phyloP scores from a whole-genome alignment of 2,329 filamentous ascomycete genomes.

The Colletotrichum theobromicola region DNA sequence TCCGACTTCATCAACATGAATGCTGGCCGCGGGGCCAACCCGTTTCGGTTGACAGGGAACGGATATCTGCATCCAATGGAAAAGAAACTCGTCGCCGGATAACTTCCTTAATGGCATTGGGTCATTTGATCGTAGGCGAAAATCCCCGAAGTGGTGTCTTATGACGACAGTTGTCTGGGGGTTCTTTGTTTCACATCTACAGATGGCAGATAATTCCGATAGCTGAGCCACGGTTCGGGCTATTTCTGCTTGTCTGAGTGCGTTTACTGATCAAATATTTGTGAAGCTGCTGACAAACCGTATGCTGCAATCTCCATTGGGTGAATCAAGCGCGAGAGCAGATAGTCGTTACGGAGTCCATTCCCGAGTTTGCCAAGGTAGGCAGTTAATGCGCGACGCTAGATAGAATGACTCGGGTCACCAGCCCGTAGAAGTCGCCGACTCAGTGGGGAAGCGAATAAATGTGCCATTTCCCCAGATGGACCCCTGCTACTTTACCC shows the following conservation, averaged over 20 bases:
- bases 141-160: background rate
- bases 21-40: background rate
- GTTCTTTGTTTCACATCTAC: background rate
- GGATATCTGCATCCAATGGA: background rate
- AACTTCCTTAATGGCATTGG: too few species aligned
- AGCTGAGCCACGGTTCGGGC: background rate
- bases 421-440: background rate
- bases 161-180: background rate
- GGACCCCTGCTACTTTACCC: background rate
- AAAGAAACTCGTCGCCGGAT: background rate
- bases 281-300: background rate
- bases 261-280: background rate
- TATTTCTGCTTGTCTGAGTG: background rate
- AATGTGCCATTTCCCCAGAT: background rate
- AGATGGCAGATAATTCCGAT: background rate
- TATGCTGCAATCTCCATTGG: background rate
- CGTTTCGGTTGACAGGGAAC: background rate
- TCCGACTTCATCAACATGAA: background rate
- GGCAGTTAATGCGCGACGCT: background rate
- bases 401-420: background rate
- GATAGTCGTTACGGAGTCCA: background rate
- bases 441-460: background rate
- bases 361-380: background rate
- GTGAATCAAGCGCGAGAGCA: background rate
- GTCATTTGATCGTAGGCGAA: background rate